phyloP scores from a whole-genome alignment of 2,329 filamentous ascomycete species.

The Exserohilum rostratum region DNA sequence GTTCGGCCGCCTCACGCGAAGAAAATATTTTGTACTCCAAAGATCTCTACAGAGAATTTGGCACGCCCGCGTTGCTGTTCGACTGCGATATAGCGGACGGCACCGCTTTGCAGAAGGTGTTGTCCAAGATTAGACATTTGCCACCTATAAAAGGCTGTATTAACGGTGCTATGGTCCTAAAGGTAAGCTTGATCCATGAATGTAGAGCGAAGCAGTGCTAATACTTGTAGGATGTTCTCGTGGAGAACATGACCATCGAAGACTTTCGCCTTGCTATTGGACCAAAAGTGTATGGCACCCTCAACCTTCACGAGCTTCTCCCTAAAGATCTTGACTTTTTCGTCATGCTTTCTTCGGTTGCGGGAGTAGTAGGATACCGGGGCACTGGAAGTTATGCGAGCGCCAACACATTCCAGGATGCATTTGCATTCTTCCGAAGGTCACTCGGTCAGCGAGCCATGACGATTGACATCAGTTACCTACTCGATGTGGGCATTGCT shows the following conservation, averaged over 20 bases:
- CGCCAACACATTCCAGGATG: conserved; percentile 16
- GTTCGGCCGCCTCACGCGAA: conserved; percentile 19
- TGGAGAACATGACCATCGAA: conserved; percentile 5
- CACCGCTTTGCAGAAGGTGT: conserved; percentile 16
- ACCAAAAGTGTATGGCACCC: conserved; percentile 18
- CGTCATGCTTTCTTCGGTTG: conserved; percentile 24
- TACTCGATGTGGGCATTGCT: no score
- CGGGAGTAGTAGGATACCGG: conserved; percentile 21
- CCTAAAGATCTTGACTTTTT: conserved; percentile 21
- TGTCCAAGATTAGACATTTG: conserved; percentile 10
- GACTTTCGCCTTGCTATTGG: conserved; percentile 2
- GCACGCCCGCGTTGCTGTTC: conserved; percentile 23
- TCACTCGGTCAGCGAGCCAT: no score
- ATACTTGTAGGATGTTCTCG: no score
- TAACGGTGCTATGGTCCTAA: conserved; percentile 23
- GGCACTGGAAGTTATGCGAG: conserved; percentile 32
- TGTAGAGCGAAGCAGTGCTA: no score
- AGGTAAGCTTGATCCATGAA: conserved; percentile 3
- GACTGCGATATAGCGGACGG: conserved; percentile 25
- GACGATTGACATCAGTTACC: no score
- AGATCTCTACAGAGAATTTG: conserved; percentile 15
- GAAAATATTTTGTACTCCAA: conserved; percentile 22
- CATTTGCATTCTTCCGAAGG: no score
- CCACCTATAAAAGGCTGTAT: conserved; percentile 23
- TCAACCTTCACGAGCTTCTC: conserved; percentile 29